Evolutionary conservation across 306 rosid species (phyloP), one percentile per base, ranked within the genome.

Genomic region (Quercus parvula): DNA sequence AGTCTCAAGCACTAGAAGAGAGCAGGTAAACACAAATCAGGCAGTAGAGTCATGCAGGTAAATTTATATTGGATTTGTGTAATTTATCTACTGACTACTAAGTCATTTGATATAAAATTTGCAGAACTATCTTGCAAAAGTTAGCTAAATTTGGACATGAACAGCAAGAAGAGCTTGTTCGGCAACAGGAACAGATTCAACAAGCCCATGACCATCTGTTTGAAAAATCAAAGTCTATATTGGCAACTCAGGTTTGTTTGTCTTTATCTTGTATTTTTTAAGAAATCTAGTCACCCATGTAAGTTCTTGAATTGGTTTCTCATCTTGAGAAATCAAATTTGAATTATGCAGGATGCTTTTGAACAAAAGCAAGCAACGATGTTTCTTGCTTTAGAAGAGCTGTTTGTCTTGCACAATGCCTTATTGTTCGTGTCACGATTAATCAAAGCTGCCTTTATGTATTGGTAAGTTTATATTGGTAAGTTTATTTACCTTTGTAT

Each of bases 291-390:
- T 22, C 24, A n/a, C 4, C 18, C 30, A 9, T 28, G 28, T 38
- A 25, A 35, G 41, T 22, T 22, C 70, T 64, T 20, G 58, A 71
- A 70, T 81, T 41, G 56, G 6, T 77, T 75, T 56, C 61, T 59
- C 13, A 71, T 44, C 46, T 51, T 22, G 27, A 74, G 41, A 64
- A 57, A 24, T 72, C 38, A 1, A 8, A 35, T 59, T 80, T 71
- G 19, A 41, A 17, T 55, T 24, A 13, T 59, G 80, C 83, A 94
- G 96, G 93, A 89, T 80, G 79, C 92, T 67, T 94, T 94, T 74
- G 97, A 94, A 78, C 84, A 88, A 61, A 94, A 94, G 83, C 98
- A 92, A 70, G 93, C 98, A 70, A 82, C 86, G 82, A 92, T 92
- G 91, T 89, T 94, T 79, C 19, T 78, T 44, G 89, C 91, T 25